Evolutionary conservation across 768 basidiomycete genomes (phyloP).

Genomic region (Phanerodontia chrysosporium): DNA sequence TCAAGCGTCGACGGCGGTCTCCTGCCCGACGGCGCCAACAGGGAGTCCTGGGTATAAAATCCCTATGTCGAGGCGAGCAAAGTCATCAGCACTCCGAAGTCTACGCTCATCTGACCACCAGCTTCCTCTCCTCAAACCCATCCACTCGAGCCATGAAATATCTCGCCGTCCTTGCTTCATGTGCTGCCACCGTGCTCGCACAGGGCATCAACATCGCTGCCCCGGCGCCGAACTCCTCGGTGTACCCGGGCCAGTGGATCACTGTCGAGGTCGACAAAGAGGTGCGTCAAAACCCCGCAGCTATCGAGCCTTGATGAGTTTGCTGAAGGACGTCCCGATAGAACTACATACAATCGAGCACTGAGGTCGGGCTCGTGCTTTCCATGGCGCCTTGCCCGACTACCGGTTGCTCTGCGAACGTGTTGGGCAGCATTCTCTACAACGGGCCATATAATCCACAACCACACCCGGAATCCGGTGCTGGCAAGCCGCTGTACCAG

Average conservation of each 20-base stretch:
- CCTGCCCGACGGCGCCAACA: too few species aligned
- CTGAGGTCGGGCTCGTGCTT: conserved; percentile 33
- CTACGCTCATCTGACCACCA: too few species aligned
- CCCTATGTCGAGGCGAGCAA: too few species aligned
- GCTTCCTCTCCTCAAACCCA: too few species aligned
- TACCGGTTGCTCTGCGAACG: conserved; percentile 11
- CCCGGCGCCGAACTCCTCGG: conserved; percentile 20
- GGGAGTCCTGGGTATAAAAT: too few species aligned
- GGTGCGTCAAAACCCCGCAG: conserved; percentile 17
- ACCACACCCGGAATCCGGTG: conserved; percentile 1
- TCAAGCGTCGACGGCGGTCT: too few species aligned
- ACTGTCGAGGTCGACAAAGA: conserved; percentile 33
- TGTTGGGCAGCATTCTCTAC: conserved; percentile 28
- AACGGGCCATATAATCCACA: conserved; percentile 25
- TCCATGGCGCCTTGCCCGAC: conserved; percentile 24
- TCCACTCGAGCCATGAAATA: conserved; percentile 10
- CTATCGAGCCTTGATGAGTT: neutral
- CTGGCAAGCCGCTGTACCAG: conserved; percentile 21
- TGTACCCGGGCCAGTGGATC: conserved; percentile 25
- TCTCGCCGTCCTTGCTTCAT: conserved; percentile 17
- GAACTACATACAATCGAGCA: conserved; percentile 18
- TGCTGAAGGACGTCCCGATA: neutral
- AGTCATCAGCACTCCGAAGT: too few species aligned
- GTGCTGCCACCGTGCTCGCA: conserved; percentile 19
- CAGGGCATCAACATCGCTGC: conserved; percentile 31